Evolutionary conservation across 2,329 filamentous ascomycete species (phyloP), one percentile per base, ranked within the genome.

Genomic region (Pseudocercospora musae): DNA sequence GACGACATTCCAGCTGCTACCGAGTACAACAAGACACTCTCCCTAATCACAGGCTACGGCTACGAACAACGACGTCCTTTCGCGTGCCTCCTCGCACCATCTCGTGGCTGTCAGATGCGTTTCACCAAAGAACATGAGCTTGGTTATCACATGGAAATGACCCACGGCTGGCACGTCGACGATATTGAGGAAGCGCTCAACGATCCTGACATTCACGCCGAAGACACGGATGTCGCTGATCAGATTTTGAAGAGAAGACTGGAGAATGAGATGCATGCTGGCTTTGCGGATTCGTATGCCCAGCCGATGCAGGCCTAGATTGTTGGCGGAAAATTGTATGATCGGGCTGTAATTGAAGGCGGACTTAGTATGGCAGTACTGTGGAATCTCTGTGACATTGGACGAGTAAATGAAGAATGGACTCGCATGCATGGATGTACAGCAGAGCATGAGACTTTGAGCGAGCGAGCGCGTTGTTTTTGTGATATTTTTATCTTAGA

Each of bases 121-220:
- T 88, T 88, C 75, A 79, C 79, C 61, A 79, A 83, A 50, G 81
- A 85, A 40, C 83, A 84, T 64, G 84, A 88, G 69, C 77, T 87
- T 3, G 81, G 82, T 66, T 74, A 81, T 6, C 86, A 89, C 69
- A 78, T 85, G 75, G 80, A 76, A 61, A 76, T 78, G 56, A 68
- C 63, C 3, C 81, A 82, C 63, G 72, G 71, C 25, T 74, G 78
- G 68, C 72, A 76, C 15, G 74, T 78, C 13, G 73, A 75, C 31
- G 73, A 77, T 50, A 66, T 75, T n/a, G 67, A 72, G n/a, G 74
- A 78, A 27, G 79, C 79, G 10, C 60, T 77, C 4, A 57, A 58
- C 6, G 29, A 63, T 29, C 62, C 62, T 4, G 62, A 63, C 23
- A 60, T 54, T 23, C 52, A 54, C 25, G 52, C 52, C 9, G 29